Evolutionary conservation across 2,329 filamentous ascomycete species (phyloP).

Genomic region (Cadophora luteo-olivacea): DNA sequence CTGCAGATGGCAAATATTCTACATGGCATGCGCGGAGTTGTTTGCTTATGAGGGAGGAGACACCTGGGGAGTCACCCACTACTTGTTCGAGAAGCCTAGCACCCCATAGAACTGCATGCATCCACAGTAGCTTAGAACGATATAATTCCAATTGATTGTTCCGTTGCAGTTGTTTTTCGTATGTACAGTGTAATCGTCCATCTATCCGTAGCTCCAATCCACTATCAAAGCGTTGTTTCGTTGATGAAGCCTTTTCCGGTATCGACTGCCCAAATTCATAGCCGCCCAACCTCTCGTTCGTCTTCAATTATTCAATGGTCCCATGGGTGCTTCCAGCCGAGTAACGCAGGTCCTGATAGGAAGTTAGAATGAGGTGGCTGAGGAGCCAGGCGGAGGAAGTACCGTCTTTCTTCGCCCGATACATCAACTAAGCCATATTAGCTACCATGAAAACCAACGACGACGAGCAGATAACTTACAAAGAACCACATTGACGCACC

Average conservation of each 20-base stretch:
- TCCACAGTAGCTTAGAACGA: constrained; percentile 4
- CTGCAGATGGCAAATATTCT: constrained; percentile 75
- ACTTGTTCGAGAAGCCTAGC: constrained; percentile 66
- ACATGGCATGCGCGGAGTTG: constrained; percentile 73
- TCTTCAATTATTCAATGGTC: constrained; percentile 71
- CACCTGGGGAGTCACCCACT: constrained; percentile 71
- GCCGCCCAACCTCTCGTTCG: not conserved
- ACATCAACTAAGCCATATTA: constrained; percentile 75
- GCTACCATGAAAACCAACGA: constrained; percentile 18
- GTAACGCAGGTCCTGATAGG: constrained; percentile 68
- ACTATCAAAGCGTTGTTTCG: not conserved
- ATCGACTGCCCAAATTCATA: not conserved
- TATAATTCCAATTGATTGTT: constrained; percentile 17
- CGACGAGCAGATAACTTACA: constrained; percentile 61
- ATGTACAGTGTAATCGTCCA: constrained; percentile 26
- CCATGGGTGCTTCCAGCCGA: constrained; percentile 97
- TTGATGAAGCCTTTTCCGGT: not conserved
- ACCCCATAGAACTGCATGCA: constrained; percentile 21
- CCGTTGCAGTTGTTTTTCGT: constrained; percentile 3
- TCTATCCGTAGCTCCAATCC: too few relatives aligned
- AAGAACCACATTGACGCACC: constrained; percentile 99
- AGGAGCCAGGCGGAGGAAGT: constrained; percentile 29
- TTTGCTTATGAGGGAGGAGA: constrained; percentile 71
- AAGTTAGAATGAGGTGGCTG: constrained; percentile 30
- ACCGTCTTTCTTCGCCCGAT: constrained; percentile 96